Evolutionary conservation across 2,329 filamentous ascomycete genomes (phyloP), one percentile per base, ranked within the genome.

Genomic region (Aspergillus sp.): DNA sequence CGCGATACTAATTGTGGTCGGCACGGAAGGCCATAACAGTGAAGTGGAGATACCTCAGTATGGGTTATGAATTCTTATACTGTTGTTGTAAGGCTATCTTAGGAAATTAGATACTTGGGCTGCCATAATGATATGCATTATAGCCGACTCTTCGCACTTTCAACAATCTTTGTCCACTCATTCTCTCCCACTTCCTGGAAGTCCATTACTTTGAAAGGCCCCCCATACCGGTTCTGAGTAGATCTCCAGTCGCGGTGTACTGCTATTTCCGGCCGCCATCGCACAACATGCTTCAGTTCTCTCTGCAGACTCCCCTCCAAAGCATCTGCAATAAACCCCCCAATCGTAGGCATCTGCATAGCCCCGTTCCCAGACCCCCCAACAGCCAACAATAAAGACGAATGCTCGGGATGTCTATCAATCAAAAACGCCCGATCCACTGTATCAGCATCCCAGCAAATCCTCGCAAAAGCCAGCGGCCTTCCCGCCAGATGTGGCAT

Each of bases 381-480:
- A 3, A 74, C 70, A 3, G 73, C 77, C 13, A 80, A 55, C 2
- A 76, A 58, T 19, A 79, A 56, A 22, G 66, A 70, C 32, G 59
- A 51, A 44, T 70, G 62, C 9, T 69, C 61, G 0, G 76, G 74
- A 58, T 80, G 76, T 25, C 62, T 60, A 45, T 73, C 72, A 47
- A 81, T 78, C 15, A 81, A 57, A 47, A 79, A 81, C 17, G 73
- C 66, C 2, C 76, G 69, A 57, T 81, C 75, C 0, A 73, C 70
- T 0, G 77, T 81, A 54, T 81, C 78, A 0, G 77, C 72, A 54
- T 77, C 78, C 78, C 78, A 81, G 61, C 77, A 81, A 27, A 81
- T 74, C 13, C 76, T 66, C 6, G 74, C 74, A 50, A 76, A 78
- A 17, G 62, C 69, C 44, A 80, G 74, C 0, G 69, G 67, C 2